Evolutionary conservation across 768 basidiomycete genomes (phyloP).

Genomic region (Phallus indusiatus): DNA sequence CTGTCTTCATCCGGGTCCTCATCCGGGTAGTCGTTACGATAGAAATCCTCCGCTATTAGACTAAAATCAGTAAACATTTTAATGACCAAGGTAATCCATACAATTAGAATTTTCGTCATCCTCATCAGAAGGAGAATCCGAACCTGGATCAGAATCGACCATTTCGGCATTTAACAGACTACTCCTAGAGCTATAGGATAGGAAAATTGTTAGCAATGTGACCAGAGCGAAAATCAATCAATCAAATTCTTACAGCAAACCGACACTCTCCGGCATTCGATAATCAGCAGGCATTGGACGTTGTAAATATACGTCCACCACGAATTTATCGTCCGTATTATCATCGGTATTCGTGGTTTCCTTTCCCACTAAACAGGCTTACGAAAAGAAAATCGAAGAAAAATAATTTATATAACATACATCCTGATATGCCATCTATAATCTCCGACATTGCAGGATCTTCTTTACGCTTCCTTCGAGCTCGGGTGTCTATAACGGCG

Average conservation of each 20-base stretch:
- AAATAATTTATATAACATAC: no score
- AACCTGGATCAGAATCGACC: slow-evolving; percentile 42
- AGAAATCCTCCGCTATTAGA: slow-evolving; percentile 63
- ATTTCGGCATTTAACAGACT: neutral
- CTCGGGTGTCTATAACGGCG: slow-evolving; percentile 41
- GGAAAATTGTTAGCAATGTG: slow-evolving; percentile 6
- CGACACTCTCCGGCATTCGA: slow-evolving; percentile 46
- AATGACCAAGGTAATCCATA: slow-evolving; percentile 19
- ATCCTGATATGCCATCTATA: no score
- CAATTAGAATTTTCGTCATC: slow-evolving; percentile 84
- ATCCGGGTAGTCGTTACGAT: slow-evolving; percentile 80
- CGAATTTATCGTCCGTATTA: slow-evolving; percentile 51
- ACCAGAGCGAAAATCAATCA: slow-evolving; percentile 16
- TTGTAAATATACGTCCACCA: slow-evolving; percentile 80
- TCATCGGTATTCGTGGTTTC: neutral
- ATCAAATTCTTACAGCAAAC: slow-evolving; percentile 51
- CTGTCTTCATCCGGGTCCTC: slow-evolving; percentile 38
- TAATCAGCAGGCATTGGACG: slow-evolving; percentile 53
- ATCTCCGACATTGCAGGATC: slow-evolving; percentile 44
- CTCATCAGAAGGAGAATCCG: slow-evolving; percentile 54
- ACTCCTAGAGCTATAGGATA: neutral
- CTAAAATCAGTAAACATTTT: neutral
- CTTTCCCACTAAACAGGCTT: no score
- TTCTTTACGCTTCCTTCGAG: slow-evolving; percentile 8
- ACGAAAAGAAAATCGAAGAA: no score